These are phyloP conservation scores for Platanthera guangdongensis DNA, from an alignment of 106 monocot species.

Conservation along the genomic window DNA sequence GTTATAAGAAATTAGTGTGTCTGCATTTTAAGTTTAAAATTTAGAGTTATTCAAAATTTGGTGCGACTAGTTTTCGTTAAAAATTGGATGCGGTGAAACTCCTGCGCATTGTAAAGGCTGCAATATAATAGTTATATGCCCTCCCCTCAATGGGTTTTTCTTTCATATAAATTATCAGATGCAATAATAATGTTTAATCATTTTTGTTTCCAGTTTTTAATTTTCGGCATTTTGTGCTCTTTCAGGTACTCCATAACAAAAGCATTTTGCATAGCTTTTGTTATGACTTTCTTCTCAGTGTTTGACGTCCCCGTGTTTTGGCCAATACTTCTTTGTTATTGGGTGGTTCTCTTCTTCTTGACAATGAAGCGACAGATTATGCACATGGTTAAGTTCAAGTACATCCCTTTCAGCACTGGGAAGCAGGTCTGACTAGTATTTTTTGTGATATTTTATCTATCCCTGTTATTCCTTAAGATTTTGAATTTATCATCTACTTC, in stretches of 20 bases:
- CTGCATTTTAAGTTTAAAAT: too few species aligned
- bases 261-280: conserved; percentile 59
- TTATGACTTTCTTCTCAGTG: conserved; percentile 74
- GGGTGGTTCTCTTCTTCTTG: conserved; percentile 61
- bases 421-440: conserved; percentile 39
- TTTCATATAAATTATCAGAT: too few species aligned
- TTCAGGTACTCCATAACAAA: conserved; percentile 69
- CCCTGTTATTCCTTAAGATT: too few species aligned
- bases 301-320: conserved; percentile 83
- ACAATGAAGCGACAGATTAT: conserved; percentile 77
- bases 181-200: background rate
- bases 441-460: too few species aligned
- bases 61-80: too few species aligned
- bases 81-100: too few species aligned
- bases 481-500: too few species aligned
- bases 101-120: too few species aligned
- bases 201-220: background rate
- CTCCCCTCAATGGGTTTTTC: too few species aligned
- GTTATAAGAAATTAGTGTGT: too few species aligned
- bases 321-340: conserved; percentile 68
- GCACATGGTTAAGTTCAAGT: conserved; percentile 74
- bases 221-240: background rate
- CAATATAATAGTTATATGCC: too few species aligned
- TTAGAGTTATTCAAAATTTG: too few species aligned
- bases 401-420: conserved; percentile 58